Percentiles rank a stretch among this genome's conserved stretches.
Conservation (phyloP, 1,284 basidiomycete genomes). For the Pseudozyma tsukubaensis region DNA sequence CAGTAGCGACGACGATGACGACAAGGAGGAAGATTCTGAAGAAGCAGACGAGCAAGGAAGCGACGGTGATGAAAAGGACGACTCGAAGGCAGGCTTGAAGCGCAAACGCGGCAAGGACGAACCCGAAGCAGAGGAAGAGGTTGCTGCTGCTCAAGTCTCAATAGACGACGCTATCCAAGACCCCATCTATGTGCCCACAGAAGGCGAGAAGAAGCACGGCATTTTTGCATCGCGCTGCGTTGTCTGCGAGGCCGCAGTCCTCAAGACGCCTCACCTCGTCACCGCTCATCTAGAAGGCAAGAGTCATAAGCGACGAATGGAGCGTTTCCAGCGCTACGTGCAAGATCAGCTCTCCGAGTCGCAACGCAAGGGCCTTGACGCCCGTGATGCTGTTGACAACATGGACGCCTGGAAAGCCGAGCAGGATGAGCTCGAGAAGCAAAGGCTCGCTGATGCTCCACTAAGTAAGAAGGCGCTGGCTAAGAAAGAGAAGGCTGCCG, state of each 20-base stretch:
- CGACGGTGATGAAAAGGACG: neutral
- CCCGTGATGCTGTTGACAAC: slow-evolving; percentile 40
- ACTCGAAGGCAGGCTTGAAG: slow-evolving; percentile 19
- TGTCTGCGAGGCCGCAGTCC: slow-evolving; percentile 40
- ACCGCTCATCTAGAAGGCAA: slow-evolving; percentile 34
- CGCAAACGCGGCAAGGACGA: slow-evolving; percentile 31
- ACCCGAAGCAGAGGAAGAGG: slow-evolving; percentile 12
- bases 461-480: slow-evolving; percentile 21
- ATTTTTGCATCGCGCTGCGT: slow-evolving; percentile 38
- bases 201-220: slow-evolving; percentile 47
- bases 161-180: slow-evolving; percentile 40
- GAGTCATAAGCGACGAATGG: slow-evolving; percentile 38
- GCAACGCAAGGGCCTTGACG: slow-evolving; percentile 31
- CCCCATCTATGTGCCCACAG: slow-evolving; percentile 46
- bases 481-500: slow-evolving; percentile 36
- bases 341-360: slow-evolving; percentile 21
- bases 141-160: slow-evolving; percentile 26
- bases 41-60: neutral
- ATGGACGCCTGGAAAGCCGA: slow-evolving; percentile 40
- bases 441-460: slow-evolving; percentile 25
- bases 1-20: slow-evolving; percentile 9
- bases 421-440: slow-evolving; percentile 22
- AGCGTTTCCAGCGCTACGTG: slow-evolving; percentile 37
- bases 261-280: slow-evolving; percentile 37
- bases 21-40: slow-evolving; percentile 1